Evolutionary conservation across 495 filamentous ascomycete species (phyloP), one percentile per base, ranked within the genome.

Genomic region (Penicillium argentinense): DNA sequence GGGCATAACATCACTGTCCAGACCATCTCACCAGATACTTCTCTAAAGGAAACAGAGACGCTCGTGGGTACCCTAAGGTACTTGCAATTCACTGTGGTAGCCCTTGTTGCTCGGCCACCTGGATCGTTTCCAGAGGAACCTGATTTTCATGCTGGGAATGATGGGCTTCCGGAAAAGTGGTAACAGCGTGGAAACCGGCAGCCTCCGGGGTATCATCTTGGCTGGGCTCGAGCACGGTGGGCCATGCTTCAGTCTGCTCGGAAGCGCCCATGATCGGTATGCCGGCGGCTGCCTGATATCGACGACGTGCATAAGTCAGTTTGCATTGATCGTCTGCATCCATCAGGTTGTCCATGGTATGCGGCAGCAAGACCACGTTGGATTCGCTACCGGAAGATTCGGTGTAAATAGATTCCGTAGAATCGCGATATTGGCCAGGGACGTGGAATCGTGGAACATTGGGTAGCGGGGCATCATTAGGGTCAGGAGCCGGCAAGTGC

Each of bases 291-390:
- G 39, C 45, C 52, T 81, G 83, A 48, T 68, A 78, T 26, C 85
- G 78, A 58, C 85, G 78, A 58, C 83, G 83, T 7, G 84, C 84
- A 57, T 86, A 74, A 45, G 80, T 74, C 44, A 87, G 83, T 58
- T 88, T 91, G 48, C 73, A 76, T 22, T 80, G 72, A 54, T 91
- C 87, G 64, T 91, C 85, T 17, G 86, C 85, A 28, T 80, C 85
- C 82, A 93, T 86, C 53, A 95, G 78, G 60, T 81, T 89, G 51
- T 96, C 92, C 7, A 96, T 86, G 27, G 84, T 79, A 16, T 80
- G 77, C 2, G 91, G 90, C 56, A 88, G 63, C 53, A 83, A 86
- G 16, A 93, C 73, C 0, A 84, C 87, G 49, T 82, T 81, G 33
- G 66, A 74, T 3, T 71, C 79, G 3, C 80, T 86, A 12, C 74